Evolutionary conservation across 208 protist species (phyloP).

Genomic region (Trichomonas gallinae): DNA sequence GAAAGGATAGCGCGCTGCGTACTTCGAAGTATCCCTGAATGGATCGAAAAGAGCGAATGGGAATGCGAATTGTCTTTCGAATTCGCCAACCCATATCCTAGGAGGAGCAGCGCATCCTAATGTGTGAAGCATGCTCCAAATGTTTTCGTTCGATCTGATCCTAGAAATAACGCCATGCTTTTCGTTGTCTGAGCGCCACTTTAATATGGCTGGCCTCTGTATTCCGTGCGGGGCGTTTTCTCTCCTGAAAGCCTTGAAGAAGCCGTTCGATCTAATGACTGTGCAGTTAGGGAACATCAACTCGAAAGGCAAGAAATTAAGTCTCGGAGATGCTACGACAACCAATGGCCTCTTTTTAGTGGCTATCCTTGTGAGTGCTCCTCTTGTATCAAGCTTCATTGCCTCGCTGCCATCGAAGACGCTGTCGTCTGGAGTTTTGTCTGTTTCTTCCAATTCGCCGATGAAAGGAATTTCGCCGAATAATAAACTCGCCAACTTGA

Average conservation of each 20-base stretch:
- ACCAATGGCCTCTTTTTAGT: background rate
- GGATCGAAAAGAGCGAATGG: background rate
- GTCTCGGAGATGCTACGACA: background rate
- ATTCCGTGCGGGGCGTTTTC: background rate
- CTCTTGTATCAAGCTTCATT: background rate
- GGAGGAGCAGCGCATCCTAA: background rate
- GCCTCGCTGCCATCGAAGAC: background rate
- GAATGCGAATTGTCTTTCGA: background rate
- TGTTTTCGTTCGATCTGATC: background rate
- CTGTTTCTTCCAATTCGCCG: background rate
- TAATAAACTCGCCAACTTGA: background rate
- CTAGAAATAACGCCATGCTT: background rate
- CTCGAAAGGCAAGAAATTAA: background rate
- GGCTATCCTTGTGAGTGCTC: background rate
- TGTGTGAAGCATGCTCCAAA: background rate
- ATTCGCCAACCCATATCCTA: background rate
- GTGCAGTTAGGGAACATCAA: background rate
- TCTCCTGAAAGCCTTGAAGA: background rate
- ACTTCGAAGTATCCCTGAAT: background rate
- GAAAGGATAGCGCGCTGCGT: background rate
- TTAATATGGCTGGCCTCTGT: background rate
- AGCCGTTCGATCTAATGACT: background rate
- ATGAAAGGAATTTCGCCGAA: background rate
- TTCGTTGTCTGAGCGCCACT: background rate
- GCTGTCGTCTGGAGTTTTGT: background rate